A percentile compares a stretch with the other conserved stretches of the same genome.
Conservation (phyloP, 2,329 filamentous ascomycete genomes). For the Calonectria fujianensis region DNA sequence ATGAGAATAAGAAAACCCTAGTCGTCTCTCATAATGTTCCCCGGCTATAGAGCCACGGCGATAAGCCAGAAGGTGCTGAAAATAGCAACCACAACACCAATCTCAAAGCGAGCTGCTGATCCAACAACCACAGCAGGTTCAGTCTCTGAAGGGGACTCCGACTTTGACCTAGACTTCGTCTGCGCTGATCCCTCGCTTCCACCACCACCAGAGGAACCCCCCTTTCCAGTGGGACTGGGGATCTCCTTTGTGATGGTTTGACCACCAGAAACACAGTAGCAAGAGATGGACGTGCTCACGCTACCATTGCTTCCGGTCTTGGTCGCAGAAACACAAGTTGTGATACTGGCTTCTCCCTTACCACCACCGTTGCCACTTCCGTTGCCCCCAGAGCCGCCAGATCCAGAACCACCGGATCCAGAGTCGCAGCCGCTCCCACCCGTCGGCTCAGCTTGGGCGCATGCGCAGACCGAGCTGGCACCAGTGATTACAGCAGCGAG, state of each 20-base stretch:
- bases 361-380: neutral
- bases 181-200: neutral
- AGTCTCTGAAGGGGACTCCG: slow-evolving; percentile 19
- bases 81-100: slow-evolving; percentile 51
- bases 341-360: slow-evolving; percentile 20
- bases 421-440: slow-evolving; percentile 1
- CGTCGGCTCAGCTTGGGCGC: slow-evolving; percentile 36
- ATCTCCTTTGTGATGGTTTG: slow-evolving; percentile 29
- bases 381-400: neutral
- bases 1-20: neutral
- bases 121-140: slow-evolving; percentile 40
- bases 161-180: slow-evolving; percentile 5
- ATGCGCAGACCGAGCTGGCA: slow-evolving; percentile 52
- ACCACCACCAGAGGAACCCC: neutral
- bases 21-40: neutral
- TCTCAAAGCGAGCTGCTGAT: slow-evolving; percentile 48
- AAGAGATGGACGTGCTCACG: slow-evolving; percentile 29
- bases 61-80: slow-evolving; percentile 51
- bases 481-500: slow-evolving; percentile 55
- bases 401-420: slow-evolving; percentile 24
- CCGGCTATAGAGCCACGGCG: slow-evolving; percentile 49
- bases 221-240: neutral
- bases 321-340: slow-evolving; percentile 36
- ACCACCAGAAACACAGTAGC: slow-evolving; percentile 25
- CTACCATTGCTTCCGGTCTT: slow-evolving; percentile 25